phyloP scores from a whole-genome alignment of 345 rosid species.

The Salix dunnii region DNA sequence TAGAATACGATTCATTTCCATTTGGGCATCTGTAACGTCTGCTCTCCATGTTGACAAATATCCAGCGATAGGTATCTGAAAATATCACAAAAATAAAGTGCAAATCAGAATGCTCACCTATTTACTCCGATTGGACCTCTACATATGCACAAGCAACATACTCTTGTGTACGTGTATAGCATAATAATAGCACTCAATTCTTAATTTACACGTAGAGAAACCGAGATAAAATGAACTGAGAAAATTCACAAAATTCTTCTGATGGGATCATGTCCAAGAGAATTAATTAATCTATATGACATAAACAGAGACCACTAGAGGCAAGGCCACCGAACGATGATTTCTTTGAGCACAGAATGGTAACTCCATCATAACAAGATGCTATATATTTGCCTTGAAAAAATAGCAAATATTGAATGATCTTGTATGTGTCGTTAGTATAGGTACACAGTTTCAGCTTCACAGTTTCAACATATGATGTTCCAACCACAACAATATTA shows the following conservation, averaged over 20 bases:
- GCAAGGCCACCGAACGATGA: neutral
- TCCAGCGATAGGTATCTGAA: conserved; percentile 68
- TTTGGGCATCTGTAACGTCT: conserved; percentile 64
- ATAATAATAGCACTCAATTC: neutral
- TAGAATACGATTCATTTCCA: conserved; percentile 85
- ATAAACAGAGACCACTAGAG: neutral
- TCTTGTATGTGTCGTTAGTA: too few relatives aligned
- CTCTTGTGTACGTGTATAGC: neutral
- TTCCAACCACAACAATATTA: too few relatives aligned
- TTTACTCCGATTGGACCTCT: neutral
- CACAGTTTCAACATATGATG: too few relatives aligned
- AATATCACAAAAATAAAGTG: neutral
- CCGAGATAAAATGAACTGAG: neutral
- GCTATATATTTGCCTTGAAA: neutral
- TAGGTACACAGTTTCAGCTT: too few relatives aligned
- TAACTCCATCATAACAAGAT: neutral
- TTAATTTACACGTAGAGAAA: neutral
- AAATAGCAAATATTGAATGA: neutral
- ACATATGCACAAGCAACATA: neutral
- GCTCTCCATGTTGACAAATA: conserved; percentile 95
- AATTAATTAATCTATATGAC: neutral
- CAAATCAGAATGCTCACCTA: neutral
- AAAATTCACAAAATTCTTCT: neutral
- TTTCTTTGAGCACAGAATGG: neutral
- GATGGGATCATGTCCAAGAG: neutral